Evolutionary conservation across 2,329 filamentous ascomycete species (phyloP), one percentile per base, ranked within the genome.

Genomic region (Paraphoma chrysanthemicola): DNA sequence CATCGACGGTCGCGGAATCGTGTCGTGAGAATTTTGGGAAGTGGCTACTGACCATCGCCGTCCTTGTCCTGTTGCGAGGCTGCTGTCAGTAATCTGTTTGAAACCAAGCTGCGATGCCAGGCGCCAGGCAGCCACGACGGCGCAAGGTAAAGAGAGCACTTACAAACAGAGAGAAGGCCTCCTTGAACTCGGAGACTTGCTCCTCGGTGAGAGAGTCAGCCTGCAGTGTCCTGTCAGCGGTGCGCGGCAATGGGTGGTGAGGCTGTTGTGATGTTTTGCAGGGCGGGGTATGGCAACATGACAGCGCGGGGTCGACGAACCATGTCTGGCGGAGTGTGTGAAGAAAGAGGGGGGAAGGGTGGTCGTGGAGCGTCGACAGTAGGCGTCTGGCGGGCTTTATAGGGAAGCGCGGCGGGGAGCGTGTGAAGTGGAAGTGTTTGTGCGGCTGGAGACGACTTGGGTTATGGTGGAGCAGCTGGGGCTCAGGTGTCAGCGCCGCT

Each of bases 181-280:
- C 95, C 91, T 98, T 99, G 87, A 98, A 99, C 85, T 99, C 95
- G 79, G 95, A 98, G 80, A 99, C 95, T 88, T 99, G 95, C 85
- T 99, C 95, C 87, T 99, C 95, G 73, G 95, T 98, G 77, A 99
- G 90, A 81, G 94, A 94, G 80, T 99, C 95, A 80, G 94, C 94
- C 94, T 98, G 79, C 56, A 48, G 33, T 28, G 53, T 46, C 9
- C 8, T 41, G 72, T 77, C 57, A 77, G 75, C 51, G 58, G 33
- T 46, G 50, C 55, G 59, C 55, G 30, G 33, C 7, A 44, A 46
- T 18, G 44, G 48, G 47, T 51, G 42, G 54, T 58, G 50, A 54
- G 62, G 67, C 54, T 60, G 62, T 61, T 53, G 63, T 57, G 53
- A 57, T 69, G 72, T 72, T 72, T 67, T 68, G 53, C 62, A 72